A percentile compares a stretch with the other conserved stretches of the same genome.
These are phyloP conservation scores for Tagetes patula DNA, from an alignment of 129 eudicot genomes.

Conservation along the genomic window DNA sequence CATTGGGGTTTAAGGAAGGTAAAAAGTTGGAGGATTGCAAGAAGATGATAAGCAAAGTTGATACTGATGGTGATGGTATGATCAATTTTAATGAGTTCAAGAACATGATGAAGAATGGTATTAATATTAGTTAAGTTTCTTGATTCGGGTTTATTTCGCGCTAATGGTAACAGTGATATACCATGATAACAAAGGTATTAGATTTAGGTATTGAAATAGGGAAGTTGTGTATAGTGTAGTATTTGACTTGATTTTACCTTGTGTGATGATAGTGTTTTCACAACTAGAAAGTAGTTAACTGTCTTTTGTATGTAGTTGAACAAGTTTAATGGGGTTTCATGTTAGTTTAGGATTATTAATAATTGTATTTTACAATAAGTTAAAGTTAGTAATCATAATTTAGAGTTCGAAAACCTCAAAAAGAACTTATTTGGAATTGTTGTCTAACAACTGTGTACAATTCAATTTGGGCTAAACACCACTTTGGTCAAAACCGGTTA, in stretches of 20 bases:
- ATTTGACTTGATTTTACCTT: conserved; percentile 25
- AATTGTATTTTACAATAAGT: background rate
- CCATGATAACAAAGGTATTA: conserved; percentile 3
- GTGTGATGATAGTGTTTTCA: conserved; percentile 14
- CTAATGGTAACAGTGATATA: background rate
- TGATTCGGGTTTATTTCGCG: conserved; percentile 23
- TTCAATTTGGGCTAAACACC: too few species aligned
- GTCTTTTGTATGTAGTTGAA: conserved; percentile 2
- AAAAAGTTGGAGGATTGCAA: conserved; percentile 57
- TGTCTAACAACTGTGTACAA: background rate
- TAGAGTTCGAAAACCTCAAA: background rate
- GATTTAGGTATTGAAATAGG: conserved; percentile 27
- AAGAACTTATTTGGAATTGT: background rate
- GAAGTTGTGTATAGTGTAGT: conserved; percentile 29
- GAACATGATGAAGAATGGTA: conserved; percentile 70
- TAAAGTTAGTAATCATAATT: background rate
- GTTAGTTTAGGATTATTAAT: conserved; percentile 2
- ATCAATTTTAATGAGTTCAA: conserved; percentile 68
- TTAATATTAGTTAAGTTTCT: conserved; percentile 34
- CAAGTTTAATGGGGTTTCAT: conserved; percentile 9
- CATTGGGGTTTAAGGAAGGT: conserved; percentile 66
- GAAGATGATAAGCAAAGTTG: conserved; percentile 74
- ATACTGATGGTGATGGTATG: conserved; percentile 89
- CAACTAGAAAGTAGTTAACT: conserved; percentile 3
- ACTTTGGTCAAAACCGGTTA: too few species aligned